These are phyloP conservation scores for Verbena officinalis DNA, from an alignment of 257 asterid species.

Conservation along the genomic window DNA sequence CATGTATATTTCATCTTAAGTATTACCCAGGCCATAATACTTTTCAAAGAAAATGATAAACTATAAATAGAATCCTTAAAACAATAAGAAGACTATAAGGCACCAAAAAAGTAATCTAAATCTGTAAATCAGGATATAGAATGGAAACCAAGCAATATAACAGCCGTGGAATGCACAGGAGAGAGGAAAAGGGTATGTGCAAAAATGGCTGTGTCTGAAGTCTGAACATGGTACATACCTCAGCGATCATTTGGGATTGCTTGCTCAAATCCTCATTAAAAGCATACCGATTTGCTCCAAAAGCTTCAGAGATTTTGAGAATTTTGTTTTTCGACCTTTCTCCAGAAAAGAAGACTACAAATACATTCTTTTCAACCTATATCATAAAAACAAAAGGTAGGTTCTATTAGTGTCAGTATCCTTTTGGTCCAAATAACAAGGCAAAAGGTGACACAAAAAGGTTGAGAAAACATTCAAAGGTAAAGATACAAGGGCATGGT, in stretches of 20 bases:
- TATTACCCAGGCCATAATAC: constrained; percentile 2
- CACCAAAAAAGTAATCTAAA: neutral
- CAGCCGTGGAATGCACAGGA: too few relatives aligned
- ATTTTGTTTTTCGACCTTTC: constrained; percentile 88
- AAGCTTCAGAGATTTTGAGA: constrained; percentile 97
- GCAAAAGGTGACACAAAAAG: constrained; percentile 12
- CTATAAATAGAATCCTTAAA: constrained; percentile 5
- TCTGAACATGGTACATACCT: constrained; percentile 48
- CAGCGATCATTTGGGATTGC: constrained; percentile 74
- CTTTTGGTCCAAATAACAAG: constrained; percentile 14
- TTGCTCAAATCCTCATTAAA: constrained; percentile 76
- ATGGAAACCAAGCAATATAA: too few relatives aligned
- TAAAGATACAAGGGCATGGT: constrained; percentile 13
- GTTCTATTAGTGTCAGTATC: neutral
- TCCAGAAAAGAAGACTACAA: constrained; percentile 91
- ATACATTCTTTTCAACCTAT: constrained; percentile 94
- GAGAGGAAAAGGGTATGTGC: too few relatives aligned
- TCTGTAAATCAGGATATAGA: constrained; percentile 14
- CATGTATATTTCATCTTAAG: constrained; percentile 5
- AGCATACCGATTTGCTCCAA: constrained; percentile 96
- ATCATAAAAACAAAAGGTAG: constrained; percentile 30
- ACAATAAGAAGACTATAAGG: neutral
- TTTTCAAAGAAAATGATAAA: constrained; percentile 1
- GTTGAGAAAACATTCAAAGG: neutral
- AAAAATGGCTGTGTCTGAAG: too few relatives aligned